Evolutionary conservation across 805 yeast species (phyloP), one percentile per base, ranked within the genome.

Genomic region (Metschnikowia picachoensis): DNA sequence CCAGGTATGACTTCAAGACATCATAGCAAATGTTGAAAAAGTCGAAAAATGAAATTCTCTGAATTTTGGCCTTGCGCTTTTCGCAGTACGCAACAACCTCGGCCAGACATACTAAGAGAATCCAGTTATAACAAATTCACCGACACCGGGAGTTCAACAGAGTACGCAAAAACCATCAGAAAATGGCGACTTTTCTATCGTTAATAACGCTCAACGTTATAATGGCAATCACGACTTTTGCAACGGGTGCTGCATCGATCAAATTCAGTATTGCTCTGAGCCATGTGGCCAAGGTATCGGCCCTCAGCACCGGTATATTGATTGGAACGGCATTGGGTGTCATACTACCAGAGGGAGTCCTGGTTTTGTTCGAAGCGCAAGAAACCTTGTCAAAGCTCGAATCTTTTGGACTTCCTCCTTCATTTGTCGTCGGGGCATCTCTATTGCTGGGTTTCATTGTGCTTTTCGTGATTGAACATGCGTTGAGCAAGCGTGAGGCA

Each of bases 321-420:
- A 64, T 83, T 6, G 82, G 87, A 5, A 77, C 88, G 0, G 72
- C 85, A 1, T 60, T 83, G 44, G 68, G 76, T 9, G 67, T 84
- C 14, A 77, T 84, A 25, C 72, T 84, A 15, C 89, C 89, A 1
- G 90, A 84, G 59, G 88, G 87, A 3, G 67, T 79, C 15, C 79
- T 74, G 49, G 70, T 74, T 5, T 53, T 76, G 36, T 66, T 64
- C 48, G 55, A 52, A 5, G 52, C 60, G 11, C 36, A 12, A 40
- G 30, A 11, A 27, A 45, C 48, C 10, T 37, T 44, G 31, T 8
- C 25, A 8, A 8, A 27, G 13, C 37, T 40, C 8, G 45, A 43
- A 25, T 37, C 42, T 8, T 27, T 38, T 7, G 43, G 48, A 8
- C 30, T 45, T 2, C 48, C 55, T 3, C 36, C 45, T 3, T 35